phyloP scores from a whole-genome alignment of 768 basidiomycete genomes.

The Leccinellum luteum region DNA sequence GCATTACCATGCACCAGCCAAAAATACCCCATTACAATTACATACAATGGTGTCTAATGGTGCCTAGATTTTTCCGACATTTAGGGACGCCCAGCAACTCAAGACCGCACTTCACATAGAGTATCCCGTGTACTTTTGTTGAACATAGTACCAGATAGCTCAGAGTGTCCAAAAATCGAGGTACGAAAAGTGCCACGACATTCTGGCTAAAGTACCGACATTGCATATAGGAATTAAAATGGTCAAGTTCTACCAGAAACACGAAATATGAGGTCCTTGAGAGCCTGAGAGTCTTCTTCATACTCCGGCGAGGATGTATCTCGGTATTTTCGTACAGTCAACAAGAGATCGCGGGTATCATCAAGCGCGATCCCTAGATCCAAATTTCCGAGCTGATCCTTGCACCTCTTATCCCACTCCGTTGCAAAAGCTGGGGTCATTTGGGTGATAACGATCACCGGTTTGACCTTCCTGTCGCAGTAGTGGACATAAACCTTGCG shows the following conservation, averaged over 20 bases:
- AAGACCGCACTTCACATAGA: background rate
- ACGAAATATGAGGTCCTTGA: slow-evolving; percentile 16
- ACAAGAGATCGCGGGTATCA: background rate
- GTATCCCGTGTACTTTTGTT: background rate
- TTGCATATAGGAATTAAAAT: background rate
- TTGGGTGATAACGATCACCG: slow-evolving; percentile 26
- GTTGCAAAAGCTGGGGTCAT: slow-evolving; percentile 16
- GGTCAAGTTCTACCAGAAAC: slow-evolving; percentile 11
- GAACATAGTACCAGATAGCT: background rate
- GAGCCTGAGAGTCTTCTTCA: slow-evolving; percentile 16
- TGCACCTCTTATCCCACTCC: slow-evolving; percentile 21
- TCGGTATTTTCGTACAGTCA: slow-evolving; percentile 17
- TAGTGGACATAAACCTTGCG: slow-evolving; percentile 27
- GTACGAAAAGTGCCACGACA: background rate
- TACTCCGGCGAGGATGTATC: slow-evolving; percentile 18
- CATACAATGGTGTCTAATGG: no score
- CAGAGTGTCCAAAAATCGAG: background rate
- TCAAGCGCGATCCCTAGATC: slow-evolving; percentile 3
- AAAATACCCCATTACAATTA: no score
- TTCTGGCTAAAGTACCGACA: background rate
- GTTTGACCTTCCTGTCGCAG: slow-evolving; percentile 22
- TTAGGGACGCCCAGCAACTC: background rate
- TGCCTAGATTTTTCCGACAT: no score
- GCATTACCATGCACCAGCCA: no score
- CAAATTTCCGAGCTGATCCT: slow-evolving; percentile 13